These are phyloP conservation scores for Xylariomycetidae sp. DNA, from an alignment of 2,329 filamentous ascomycete species.

Conservation along the genomic window DNA sequence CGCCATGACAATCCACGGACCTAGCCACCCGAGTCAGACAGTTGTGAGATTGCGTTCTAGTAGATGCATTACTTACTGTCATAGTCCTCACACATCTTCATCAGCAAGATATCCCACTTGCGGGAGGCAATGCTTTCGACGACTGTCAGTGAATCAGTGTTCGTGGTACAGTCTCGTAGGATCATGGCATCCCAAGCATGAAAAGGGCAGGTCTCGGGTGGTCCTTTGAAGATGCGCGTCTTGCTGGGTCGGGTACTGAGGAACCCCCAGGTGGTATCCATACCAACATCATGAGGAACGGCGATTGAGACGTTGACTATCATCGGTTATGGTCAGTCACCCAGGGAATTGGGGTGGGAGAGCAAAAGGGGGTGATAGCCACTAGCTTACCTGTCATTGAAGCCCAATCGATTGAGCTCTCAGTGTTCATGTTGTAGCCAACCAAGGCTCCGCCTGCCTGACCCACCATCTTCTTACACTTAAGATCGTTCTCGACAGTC, in stretches of 20 bases:
- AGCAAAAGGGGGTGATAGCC: too few species aligned
- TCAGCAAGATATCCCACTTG: conserved; percentile 14
- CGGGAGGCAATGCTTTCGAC: background rate
- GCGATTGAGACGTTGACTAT: conserved; percentile 8
- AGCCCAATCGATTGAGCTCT: too few species aligned
- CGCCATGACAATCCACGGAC: conserved; percentile 7
- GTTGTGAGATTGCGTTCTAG: background rate
- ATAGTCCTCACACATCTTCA: conserved; percentile 8
- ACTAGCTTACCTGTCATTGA: too few species aligned
- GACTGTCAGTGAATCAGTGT: background rate
- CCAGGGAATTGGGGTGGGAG: too few species aligned
- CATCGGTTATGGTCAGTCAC: too few species aligned
- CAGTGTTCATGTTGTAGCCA: too few species aligned
- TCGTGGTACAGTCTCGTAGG: conserved; percentile 9
- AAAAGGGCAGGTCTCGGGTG: background rate
- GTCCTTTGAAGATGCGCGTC: conserved; percentile 5
- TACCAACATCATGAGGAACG: background rate
- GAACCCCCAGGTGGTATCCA: conserved; percentile 3
- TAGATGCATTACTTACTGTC: conserved; percentile 4
- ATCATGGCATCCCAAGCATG: conserved; percentile 13
- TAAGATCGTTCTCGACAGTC: conserved; percentile 5
- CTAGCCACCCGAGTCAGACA: conserved; percentile 4
- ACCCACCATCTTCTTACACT: conserved; percentile 8
- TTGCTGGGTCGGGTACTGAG: conserved; percentile 4
- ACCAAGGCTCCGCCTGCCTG: conserved; percentile 4